phyloP scores from a whole-genome alignment of 2,329 filamentous ascomycete genomes.

The Chalara sp. region DNA sequence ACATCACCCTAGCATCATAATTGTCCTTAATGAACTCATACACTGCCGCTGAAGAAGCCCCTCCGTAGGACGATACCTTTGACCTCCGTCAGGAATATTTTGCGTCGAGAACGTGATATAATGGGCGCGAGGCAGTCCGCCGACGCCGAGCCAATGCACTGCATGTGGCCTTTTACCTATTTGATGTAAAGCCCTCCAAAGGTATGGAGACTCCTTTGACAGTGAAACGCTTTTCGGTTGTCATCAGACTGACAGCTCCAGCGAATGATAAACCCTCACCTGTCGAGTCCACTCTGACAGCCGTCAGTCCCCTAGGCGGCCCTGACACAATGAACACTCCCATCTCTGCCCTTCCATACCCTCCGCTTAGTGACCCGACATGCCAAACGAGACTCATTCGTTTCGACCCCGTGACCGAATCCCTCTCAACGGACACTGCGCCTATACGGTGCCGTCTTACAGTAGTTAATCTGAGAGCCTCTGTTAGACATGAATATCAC shows the following conservation, averaged over 20 bases:
- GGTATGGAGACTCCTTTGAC: not conserved
- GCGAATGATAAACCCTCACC: not conserved
- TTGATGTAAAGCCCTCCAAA: not conserved
- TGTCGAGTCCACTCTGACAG: not conserved
- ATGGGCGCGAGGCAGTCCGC: not conserved
- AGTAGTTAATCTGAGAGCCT: not conserved
- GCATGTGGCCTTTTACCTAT: not conserved
- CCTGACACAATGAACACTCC: not conserved
- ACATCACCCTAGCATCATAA: not conserved
- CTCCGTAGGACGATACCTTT: not conserved
- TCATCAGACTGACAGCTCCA: not conserved
- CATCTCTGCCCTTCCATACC: not conserved
- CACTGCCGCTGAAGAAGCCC: not conserved
- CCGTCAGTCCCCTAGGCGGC: not conserved
- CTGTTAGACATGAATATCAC: not conserved
- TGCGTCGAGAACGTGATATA: not conserved
- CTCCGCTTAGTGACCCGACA: not conserved
- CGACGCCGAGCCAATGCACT: not conserved
- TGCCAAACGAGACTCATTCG: not conserved
- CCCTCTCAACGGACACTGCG: not conserved
- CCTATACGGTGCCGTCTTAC: not conserved
- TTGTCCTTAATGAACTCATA: not conserved
- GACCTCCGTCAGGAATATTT: not conserved
- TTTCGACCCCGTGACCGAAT: not conserved
- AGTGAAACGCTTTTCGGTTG: not conserved